Conservation (phyloP, 345 rosid genomes). For the Eucalyptus microcorys region DNA sequence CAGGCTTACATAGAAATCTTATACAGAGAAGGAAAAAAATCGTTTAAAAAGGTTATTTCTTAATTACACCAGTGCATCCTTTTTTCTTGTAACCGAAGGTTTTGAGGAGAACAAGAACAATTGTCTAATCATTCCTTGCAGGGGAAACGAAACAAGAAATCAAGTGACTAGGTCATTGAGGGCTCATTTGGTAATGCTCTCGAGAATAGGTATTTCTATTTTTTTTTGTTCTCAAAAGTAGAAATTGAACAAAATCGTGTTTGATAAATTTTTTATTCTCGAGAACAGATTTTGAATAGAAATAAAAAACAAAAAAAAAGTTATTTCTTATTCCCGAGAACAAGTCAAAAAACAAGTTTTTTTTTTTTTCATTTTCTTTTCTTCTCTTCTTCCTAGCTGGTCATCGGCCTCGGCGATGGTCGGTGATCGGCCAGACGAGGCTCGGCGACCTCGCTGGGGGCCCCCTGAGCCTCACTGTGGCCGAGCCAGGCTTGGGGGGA, state of each 20-base stretch:
- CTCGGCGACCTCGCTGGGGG: fast-evolving
- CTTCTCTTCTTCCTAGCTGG: too few species aligned
- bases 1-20: not conserved
- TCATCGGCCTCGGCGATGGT: fast-evolving
- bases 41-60: not conserved
- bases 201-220: fast-evolving
- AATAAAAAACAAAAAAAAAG: too few species aligned
- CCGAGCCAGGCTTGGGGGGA: fast-evolving
- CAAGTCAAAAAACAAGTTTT: too few species aligned
- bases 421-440: fast-evolving
- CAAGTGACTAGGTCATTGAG: not conserved
- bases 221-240: fast-evolving
- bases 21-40: not conserved
- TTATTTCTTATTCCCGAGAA: fast-evolving
- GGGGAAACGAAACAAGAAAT: not conserved
- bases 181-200: too few species aligned
- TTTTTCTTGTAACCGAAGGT: not conserved
- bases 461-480: too few species aligned
- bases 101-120: not conserved
- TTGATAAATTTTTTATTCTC: too few species aligned
- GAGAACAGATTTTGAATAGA: fast-evolving
- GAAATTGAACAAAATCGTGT: fast-evolving
- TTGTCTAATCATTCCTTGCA: not conserved
- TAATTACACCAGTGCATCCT: not conserved
- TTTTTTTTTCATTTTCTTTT: too few species aligned